Base-by-base conservation (phyloP, 116 monocot genomes). In the Papilionanthe hybrid region DNA sequence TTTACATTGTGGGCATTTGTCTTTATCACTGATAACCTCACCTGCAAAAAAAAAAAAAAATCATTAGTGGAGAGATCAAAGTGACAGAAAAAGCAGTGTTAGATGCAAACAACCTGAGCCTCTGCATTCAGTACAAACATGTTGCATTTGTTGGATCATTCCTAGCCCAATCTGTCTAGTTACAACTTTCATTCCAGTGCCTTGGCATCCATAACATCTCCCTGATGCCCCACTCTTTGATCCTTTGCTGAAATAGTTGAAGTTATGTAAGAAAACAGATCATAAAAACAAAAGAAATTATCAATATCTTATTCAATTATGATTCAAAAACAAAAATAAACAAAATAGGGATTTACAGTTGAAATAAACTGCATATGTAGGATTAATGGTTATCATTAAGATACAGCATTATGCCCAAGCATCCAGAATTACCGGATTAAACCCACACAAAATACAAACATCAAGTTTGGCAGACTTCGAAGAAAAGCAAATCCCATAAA, bases 111-210 rank as follows among this genome's bases (percentile, higher is more conserved):
- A 53, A 92, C 95, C 93, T 84, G 86, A 78, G 25, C 91, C 91
- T 85, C 79, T 89, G 79, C 95, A 96, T 15, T 90, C 92, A 81
- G 85, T 72, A 58, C 96, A 96, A 58, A 85, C 82, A 63, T 86
- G 80, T 72, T 93, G 93, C 93, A 93, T 89, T 65, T 88, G 92
- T 80, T 90, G 92, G 49, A 90, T 88, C 89, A 93, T 92, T 60
- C 92, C 90, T 23, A 79, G 90, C 75, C 92, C 93, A 68, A 96
- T 89, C 63, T 90, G 96, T 75, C 89, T 73, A 18, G 81, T 90
- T 55, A 83, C 78, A 19, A 82, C 83, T 78, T 90, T 88, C 80
- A 90, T 58, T 18, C 94, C 94, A 63, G 77, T 69, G 69, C 91
- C 91, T 72, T 91, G 86, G 77, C 94, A 94, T 72, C 84, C 88